These are phyloP conservation scores for Dictyostelium discoideum DNA, from an alignment of 78 protist species.

Conservation along the genomic window DNA sequence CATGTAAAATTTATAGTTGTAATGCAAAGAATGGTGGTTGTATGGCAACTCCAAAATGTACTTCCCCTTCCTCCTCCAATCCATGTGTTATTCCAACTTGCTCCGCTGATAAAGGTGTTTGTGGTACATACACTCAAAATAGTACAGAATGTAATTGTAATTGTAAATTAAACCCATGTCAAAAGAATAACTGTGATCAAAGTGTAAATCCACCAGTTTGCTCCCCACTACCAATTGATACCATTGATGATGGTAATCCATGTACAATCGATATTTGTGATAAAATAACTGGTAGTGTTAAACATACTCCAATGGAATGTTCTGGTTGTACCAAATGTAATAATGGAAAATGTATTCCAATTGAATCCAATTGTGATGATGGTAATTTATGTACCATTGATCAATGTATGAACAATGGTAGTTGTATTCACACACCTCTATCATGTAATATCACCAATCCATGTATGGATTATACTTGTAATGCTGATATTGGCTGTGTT, in stretches of 20 bases:
- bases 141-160: background rate
- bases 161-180: conserved; percentile 5
- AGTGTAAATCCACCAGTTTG: background rate
- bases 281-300: background rate
- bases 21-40: conserved; percentile 23
- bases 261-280: conserved; percentile 44
- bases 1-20: conserved; percentile 38
- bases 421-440: background rate
- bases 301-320: background rate
- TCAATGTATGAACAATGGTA: background rate
- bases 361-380: conserved; percentile 13
- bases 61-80: background rate
- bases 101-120: background rate
- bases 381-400: conserved; percentile 30
- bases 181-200: conserved; percentile 9
- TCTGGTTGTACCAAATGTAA: background rate
- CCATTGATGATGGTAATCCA: conserved; percentile 10
- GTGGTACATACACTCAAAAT: background rate
- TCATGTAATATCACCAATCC: background rate
- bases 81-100: conserved; percentile 4
- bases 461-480: conserved; percentile 50
- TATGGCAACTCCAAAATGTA: background rate
- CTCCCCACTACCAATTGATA: background rate
- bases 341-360: background rate
- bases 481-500: conserved; percentile 21